A percentile compares a stretch with the other conserved stretches of the same genome.
phyloP scores from a whole-genome alignment of 768 basidiomycete genomes.

The Lactarius evosmus region DNA sequence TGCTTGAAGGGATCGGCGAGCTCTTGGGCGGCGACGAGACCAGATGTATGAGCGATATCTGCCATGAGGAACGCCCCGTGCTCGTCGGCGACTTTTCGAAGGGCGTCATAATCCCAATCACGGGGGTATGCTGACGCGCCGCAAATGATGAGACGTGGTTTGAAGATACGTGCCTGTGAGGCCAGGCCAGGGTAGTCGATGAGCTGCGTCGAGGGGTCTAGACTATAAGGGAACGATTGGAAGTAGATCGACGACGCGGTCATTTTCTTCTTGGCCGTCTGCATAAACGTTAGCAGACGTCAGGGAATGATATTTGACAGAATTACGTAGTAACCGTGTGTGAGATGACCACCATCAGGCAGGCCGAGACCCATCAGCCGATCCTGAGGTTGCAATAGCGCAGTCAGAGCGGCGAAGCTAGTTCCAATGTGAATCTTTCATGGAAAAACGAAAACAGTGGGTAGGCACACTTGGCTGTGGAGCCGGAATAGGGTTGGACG shows the following conservation, averaged over 20 bases:
- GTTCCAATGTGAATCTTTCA: conserved; percentile 11
- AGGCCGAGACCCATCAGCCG: conserved; percentile 98
- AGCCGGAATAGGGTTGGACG: conserved; percentile 95
- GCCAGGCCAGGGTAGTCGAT: conserved; percentile 84
- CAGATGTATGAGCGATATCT: conserved; percentile 97
- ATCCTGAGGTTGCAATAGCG: conserved; percentile 94
- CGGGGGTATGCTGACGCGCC: conserved; percentile 98
- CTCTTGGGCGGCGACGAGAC: conserved; percentile 89
- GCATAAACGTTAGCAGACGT: conserved; percentile 10
- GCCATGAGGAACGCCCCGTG: conserved; percentile 93
- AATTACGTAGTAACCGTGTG: conserved; percentile 93
- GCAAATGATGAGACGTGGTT: conserved; percentile 92
- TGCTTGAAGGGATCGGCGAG: conserved; percentile 89
- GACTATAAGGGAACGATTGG: conserved; percentile 93
- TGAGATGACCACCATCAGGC: conserved; percentile 95
- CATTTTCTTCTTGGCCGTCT: conserved; percentile 99
- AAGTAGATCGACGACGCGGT: conserved; percentile 99
- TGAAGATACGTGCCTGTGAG: conserved; percentile 89
- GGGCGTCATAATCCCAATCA: conserved; percentile 90
- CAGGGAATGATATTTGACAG: not conserved
- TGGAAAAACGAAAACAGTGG: not conserved
- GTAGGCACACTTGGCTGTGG: conserved; percentile 81
- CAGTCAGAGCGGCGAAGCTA: conserved; percentile 96
- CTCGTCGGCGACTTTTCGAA: conserved; percentile 77
- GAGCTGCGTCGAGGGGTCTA: conserved; percentile 77